Base-by-base conservation (phyloP, 805 yeast species). In the Kodamaea nitidulidarum region DNA sequence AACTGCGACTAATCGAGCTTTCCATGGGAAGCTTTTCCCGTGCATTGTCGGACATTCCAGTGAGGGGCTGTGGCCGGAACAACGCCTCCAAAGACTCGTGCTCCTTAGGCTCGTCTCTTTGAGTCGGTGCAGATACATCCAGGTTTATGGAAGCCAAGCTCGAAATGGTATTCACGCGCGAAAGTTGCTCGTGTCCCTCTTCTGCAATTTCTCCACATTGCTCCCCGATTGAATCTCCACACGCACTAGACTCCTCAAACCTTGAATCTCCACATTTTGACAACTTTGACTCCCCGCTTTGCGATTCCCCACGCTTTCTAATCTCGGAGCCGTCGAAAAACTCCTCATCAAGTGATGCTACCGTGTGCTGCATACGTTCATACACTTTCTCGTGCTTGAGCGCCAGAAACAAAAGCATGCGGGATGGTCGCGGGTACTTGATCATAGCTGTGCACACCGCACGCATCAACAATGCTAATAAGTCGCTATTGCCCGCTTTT, bases 1-100 rank as follows among this genome's bases (percentile, higher is more conserved):
- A 78, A 0, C 76, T 64, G 33, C 65, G 54, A 21, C 65, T 62
- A 29, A 81, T 51, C 2, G 81, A 70, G 3, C 75, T 68, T 43
- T 73, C 72, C 26, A 60, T 58, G 0, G 80, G 77, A 22, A 68
- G 58, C 45, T 81, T 81, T 11, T 76, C 74, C 32, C 67, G 70
- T 1, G 82, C 79, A 36, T 66, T 73, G 12, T 53, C 49, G 0
- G 85, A 75, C 85, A 81, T 78, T 3, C 87, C 86, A 1, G 68
- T 56, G 4, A 82, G 83, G 9, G 68, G 71, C 17, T 55, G 63
- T 4, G 84, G 79, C 39, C 75, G 56, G 36, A 76, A 54, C 4
- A 70, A 64, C 25, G 52, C 59, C 26, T 67, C 70, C 26, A 65
- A 61, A n/a, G 54, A 65, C 17, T 54, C 50, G 3, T 41, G 32